phyloP scores from a whole-genome alignment of 2,329 filamentous ascomycete species.

The Botryotinia globosa region DNA sequence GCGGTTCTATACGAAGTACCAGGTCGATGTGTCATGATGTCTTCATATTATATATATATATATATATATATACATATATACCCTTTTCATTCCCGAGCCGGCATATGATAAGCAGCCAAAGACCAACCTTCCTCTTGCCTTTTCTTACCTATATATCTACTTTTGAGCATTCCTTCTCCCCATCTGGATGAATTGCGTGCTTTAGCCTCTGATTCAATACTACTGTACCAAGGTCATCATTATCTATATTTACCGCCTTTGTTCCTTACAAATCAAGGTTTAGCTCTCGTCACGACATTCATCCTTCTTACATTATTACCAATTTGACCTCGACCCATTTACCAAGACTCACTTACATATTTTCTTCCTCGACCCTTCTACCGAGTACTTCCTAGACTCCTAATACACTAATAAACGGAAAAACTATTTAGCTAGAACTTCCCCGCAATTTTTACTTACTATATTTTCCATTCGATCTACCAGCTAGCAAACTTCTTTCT shows the following conservation, averaged over 20 bases:
- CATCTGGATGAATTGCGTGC: not conserved
- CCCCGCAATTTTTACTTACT: not conserved
- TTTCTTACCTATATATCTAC: not conserved
- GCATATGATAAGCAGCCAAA: not conserved
- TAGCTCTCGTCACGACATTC: not conserved
- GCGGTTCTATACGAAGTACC: not conserved
- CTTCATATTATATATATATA: not conserved
- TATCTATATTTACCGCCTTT: constrained; percentile 5
- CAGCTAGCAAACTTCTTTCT: not conserved
- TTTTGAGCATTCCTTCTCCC: not conserved
- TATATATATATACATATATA: rapidly evolving
- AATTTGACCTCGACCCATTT: constrained; percentile 3
- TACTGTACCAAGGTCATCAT: not conserved
- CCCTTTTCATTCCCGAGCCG: not conserved
- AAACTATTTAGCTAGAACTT: not conserved
- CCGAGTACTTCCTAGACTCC: not conserved
- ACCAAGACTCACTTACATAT: constrained; percentile 12
- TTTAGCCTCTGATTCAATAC: not conserved
- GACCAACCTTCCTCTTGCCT: not conserved
- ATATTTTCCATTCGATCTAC: not conserved
- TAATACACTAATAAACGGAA: not conserved
- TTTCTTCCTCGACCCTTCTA: not conserved
- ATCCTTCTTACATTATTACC: constrained; percentile 5
- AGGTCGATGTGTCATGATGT: not conserved
- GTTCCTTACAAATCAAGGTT: not conserved